Evolutionary conservation across 176 grass and related monocot genomes (phyloP).

Genomic region (Triticum urartu): DNA sequence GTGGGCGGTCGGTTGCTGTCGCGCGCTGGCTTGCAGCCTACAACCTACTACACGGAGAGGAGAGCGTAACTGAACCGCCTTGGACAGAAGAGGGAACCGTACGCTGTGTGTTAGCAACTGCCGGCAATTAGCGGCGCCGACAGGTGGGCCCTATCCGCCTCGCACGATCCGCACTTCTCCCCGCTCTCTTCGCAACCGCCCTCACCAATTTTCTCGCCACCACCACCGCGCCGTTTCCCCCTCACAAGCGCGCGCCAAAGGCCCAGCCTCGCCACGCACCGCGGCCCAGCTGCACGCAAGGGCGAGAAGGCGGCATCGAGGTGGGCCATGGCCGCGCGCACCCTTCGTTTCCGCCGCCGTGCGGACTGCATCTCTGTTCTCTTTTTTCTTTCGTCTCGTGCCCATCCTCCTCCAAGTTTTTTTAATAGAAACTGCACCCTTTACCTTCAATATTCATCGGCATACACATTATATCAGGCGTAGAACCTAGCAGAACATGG

Average conservation of each 20-base stretch:
- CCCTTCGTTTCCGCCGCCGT: too few species aligned
- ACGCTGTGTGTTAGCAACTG: neutral
- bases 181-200: neutral
- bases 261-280: neutral
- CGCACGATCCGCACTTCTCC: neutral
- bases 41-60: too few species aligned
- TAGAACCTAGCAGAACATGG: too few species aligned
- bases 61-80: slow-evolving; percentile 29
- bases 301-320: neutral
- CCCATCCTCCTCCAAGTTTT: too few species aligned
- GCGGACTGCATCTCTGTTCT: too few species aligned
- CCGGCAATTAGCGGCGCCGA: neutral
- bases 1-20: neutral
- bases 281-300: neutral
- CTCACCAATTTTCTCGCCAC: neutral
- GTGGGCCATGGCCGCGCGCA: neutral
- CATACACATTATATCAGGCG: too few species aligned
- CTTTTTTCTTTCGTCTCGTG: too few species aligned
- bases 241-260: neutral
- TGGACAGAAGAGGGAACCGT: neutral
- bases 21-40: neutral
- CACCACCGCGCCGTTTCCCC: neutral
- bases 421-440: too few species aligned
- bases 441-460: too few species aligned
- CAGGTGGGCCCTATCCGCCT: neutral